A percentile compares a stretch with the other conserved stretches of the same genome.
These are phyloP conservation scores for Syzygium malaccense DNA, from an alignment of 441 rosid genomes.

Conservation along the genomic window DNA sequence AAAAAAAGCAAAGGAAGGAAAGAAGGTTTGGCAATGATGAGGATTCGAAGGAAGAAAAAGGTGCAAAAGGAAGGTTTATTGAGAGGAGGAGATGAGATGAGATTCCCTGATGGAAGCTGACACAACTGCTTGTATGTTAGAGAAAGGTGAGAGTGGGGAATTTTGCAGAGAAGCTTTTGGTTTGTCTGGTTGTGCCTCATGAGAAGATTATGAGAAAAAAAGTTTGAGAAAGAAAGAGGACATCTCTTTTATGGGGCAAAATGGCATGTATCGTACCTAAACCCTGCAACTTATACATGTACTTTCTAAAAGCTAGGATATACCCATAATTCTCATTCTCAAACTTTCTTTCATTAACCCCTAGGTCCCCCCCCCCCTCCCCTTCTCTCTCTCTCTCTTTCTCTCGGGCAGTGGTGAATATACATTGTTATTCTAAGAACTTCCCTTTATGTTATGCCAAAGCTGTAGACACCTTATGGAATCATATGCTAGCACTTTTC, in stretches of 20 bases:
- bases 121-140: conserved; percentile 21
- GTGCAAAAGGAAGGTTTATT: conserved; percentile 27
- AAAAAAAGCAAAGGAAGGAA: conserved; percentile 23
- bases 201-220: background rate
- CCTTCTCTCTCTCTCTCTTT: background rate
- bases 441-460: background rate
- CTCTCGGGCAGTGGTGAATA: conserved; percentile 3
- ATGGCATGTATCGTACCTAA: conserved; percentile 41
- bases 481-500: background rate
- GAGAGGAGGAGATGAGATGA: conserved; percentile 41
- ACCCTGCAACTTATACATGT: conserved; percentile 29
- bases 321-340: conserved; percentile 13
- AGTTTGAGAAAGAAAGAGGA: conserved; percentile 14
- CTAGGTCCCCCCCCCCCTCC: conserved; percentile 12
- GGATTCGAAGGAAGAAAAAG: conserved; percentile 27
- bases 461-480: background rate
- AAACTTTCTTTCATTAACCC: conserved; percentile 37
- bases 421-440: background rate
- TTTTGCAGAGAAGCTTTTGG: conserved; percentile 38
- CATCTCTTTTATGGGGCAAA: conserved; percentile 39
- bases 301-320: conserved; percentile 70
- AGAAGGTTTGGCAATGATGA: conserved; percentile 27
- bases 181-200: conserved; percentile 43
- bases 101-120: conserved; percentile 51
- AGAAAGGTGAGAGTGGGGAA: conserved; percentile 10